Evolutionary conservation across 257 asterid genomes (phyloP).

Genomic region (Plantago major): DNA sequence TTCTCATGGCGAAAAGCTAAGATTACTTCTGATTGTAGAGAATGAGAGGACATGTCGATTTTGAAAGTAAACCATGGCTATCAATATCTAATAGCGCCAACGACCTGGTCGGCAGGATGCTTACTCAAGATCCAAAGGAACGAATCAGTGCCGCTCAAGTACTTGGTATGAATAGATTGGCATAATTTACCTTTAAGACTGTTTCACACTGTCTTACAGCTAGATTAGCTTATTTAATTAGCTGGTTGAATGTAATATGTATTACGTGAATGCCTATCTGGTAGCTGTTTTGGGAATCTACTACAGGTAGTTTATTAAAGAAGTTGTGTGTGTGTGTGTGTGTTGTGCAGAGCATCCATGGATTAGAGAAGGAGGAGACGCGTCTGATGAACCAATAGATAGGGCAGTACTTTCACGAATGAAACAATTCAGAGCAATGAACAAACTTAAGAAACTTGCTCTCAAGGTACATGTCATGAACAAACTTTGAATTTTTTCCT

Average conservation of each 20-base stretch:
- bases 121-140: conserved; percentile 6
- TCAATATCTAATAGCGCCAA: conserved; percentile 41
- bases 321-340: not conserved
- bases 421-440: conserved; percentile 32
- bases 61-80: conserved; percentile 46
- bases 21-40: conserved; percentile 18
- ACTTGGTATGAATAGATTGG: not conserved
- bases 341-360: conserved; percentile 29
- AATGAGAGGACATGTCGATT: conserved; percentile 38
- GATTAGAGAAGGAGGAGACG: conserved; percentile 28
- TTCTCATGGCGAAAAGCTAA: not conserved
- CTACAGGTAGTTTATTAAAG: no score
- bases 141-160: conserved; percentile 13
- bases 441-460: conserved; percentile 11
- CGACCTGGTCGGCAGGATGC: conserved; percentile 35
- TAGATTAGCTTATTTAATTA: no score
- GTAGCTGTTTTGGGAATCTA: no score
- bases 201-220: no score
- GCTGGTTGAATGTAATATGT: no score
- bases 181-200: no score
- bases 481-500: no score
- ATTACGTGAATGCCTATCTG: no score
- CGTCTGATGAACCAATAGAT: conserved; percentile 24
- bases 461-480: not conserved
- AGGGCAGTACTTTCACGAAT: conserved; percentile 33